Conservation (phyloP, 2,329 filamentous ascomycete genomes). For the Myriangium duriaei region DNA sequence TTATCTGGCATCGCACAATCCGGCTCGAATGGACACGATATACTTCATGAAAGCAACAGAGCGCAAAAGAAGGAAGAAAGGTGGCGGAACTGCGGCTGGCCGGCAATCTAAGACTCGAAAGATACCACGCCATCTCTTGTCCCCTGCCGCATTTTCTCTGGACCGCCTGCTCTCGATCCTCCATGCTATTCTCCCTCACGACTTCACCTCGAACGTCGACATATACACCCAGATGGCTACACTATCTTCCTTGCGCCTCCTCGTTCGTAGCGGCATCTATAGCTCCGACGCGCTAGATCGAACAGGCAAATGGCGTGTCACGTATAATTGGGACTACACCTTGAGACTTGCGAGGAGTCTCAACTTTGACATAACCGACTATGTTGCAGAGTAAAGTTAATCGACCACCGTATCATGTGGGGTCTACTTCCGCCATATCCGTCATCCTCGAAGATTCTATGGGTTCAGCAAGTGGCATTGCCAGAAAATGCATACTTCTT, state of each 20-base stretch:
- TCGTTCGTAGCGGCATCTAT: conserved; percentile 50
- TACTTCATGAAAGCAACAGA: conserved; percentile 63
- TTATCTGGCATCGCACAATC: conserved; percentile 73
- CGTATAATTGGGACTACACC: conserved; percentile 66
- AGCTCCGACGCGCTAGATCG: conserved; percentile 54
- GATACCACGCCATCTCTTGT: conserved; percentile 64
- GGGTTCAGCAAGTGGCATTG: no score
- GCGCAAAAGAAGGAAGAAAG: conserved; percentile 37
- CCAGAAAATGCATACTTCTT: no score
- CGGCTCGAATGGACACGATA: conserved; percentile 56
- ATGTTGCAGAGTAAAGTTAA: conserved; percentile 50
- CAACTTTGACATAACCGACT: conserved; percentile 68
- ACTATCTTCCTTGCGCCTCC: conserved; percentile 54
- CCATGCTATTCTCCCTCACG: conserved; percentile 46
- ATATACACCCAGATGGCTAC: conserved; percentile 51
- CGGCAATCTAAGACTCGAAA: conserved; percentile 43
- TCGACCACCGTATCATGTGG: neutral
- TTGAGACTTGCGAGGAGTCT: conserved; percentile 58
- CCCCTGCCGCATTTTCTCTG: conserved; percentile 62
- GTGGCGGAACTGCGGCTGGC: conserved; percentile 28
- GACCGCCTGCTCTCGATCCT: conserved; percentile 72
- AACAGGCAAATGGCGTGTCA: conserved; percentile 63
- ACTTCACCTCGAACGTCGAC: conserved; percentile 33
- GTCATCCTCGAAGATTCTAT: no score
- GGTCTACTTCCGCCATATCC: no score